Conservation (phyloP, 2,329 filamentous ascomycete species). For the Chaetomium olivaceum region DNA sequence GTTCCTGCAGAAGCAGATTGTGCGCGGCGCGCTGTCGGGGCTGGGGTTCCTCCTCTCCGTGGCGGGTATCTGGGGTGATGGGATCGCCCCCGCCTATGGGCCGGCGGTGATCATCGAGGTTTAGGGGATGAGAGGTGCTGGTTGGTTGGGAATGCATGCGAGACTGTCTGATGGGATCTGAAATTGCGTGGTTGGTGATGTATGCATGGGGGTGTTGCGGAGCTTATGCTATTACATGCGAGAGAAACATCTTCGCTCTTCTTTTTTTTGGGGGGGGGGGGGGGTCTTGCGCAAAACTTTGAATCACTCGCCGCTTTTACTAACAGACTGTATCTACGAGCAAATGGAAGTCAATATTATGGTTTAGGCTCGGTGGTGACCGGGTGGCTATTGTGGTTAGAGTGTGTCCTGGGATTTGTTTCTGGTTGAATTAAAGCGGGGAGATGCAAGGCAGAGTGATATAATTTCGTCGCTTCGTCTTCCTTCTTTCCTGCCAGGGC, state of each 20-base stretch:
- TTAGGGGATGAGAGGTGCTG: background rate
- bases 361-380: background rate
- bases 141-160: background rate
- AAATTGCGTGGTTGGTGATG: background rate
- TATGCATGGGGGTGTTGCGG: background rate
- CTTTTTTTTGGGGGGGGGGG: no score
- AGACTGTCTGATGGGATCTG: background rate
- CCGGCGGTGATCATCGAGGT: constrained; percentile 25
- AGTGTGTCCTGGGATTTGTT: background rate
- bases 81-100: constrained; percentile 37
- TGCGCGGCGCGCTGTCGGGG: constrained; percentile 55
- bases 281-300: constrained; percentile 1
- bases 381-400: no score
- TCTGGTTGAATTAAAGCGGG: background rate
- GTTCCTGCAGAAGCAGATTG: constrained; percentile 55
- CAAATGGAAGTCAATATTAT: constrained; percentile 8
- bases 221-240: background rate
- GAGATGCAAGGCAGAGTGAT: background rate
- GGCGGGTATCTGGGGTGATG: constrained; percentile 67
- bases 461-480: background rate
- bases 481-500: background rate
- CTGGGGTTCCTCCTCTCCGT: constrained; percentile 62
- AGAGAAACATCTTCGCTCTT: constrained; percentile 6
- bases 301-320: background rate
- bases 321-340: constrained; percentile 22